Conservation (phyloP, 2,329 filamentous ascomycete species). For the Trichoderma koningii region DNA sequence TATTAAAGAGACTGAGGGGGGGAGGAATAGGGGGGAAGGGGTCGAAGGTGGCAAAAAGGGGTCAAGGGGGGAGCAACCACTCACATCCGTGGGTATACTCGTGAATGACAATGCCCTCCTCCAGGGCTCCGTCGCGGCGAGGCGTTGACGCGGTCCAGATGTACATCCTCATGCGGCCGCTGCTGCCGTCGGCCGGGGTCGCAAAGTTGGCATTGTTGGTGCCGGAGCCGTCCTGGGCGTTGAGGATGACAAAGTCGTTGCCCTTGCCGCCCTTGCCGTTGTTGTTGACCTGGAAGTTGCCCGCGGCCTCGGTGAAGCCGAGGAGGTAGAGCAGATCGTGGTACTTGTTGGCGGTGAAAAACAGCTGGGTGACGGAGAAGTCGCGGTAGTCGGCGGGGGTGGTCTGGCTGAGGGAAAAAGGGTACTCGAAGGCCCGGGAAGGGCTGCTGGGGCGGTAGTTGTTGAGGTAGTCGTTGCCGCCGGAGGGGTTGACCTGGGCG, state of each 20-base stretch:
- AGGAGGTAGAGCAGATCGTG: constrained; percentile 61
- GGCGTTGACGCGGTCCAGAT: constrained; percentile 54
- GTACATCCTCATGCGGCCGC: constrained; percentile 61
- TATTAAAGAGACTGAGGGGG: neutral
- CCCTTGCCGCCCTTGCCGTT: constrained; percentile 54
- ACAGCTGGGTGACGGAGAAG: constrained; percentile 60
- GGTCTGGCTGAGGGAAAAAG: constrained; percentile 42
- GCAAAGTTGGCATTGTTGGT: constrained; percentile 62
- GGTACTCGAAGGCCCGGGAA: constrained; percentile 50
- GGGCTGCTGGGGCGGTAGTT: constrained; percentile 51
- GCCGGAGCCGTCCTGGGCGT: constrained; percentile 57
- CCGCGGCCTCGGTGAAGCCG: constrained; percentile 59
- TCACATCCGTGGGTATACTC: constrained; percentile 56
- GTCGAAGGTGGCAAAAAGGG: too few species aligned
- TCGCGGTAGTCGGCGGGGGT: constrained; percentile 50
- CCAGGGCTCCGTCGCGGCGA: constrained; percentile 57
- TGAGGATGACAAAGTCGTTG: constrained; percentile 56
- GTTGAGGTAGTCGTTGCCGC: constrained; percentile 39
- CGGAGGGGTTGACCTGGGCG: constrained; percentile 51
- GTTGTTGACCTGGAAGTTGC: constrained; percentile 63
- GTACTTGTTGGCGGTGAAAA: constrained; percentile 62
- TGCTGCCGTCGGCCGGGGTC: constrained; percentile 54
- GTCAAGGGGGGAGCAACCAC: constrained; percentile 28
- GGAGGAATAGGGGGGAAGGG: neutral
- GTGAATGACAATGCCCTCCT: constrained; percentile 62